Evolutionary conservation across 1,284 basidiomycete species (phyloP), one percentile per base, ranked within the genome.

Genomic region (Tylopilus sp.): DNA sequence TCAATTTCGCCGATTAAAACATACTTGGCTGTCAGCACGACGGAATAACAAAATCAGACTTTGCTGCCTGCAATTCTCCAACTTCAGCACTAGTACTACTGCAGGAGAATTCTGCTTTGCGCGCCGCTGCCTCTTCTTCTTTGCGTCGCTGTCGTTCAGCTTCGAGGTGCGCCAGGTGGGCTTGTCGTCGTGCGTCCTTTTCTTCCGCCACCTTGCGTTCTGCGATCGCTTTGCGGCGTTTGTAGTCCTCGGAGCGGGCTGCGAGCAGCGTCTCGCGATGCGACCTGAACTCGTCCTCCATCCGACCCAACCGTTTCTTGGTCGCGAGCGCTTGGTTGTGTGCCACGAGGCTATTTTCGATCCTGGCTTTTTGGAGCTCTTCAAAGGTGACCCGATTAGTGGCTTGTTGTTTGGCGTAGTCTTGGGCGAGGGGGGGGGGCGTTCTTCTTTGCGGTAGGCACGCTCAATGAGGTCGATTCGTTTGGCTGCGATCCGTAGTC

Each of bases 391-490:
- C 82, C 26, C 86, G 87, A 81, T 98, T 96, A 56, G 86, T 84
- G 53, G 85, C 85, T 78, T 97, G 95, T 79, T 99, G 97, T 2
- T 86, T 80, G 67, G 94, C 93, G 78, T 99, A 99, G 81, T 99
- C 97, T 70, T 94, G 84, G 2, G 87, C 87, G 53, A 99, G 87
- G 22, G 99, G 85, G 99, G 85, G 0, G 96, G 94, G 16, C 92
- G 89, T 80, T 99, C 98, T 68, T 97, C 96, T 81, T 96, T 95
- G 71, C 97, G 93, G 84, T 94, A 95, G 0, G 97, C 97, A 69
- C 98, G 95, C 83, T 99, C 97, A 76, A 95, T 81, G 81, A 99
- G 97, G 77, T 99, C 98, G 74, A 99, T 91, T 38, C 96, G 93
- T 82, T 99, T 99, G 64, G 91, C 81, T 61, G 94, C 88, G 69